These are phyloP conservation scores for Diddensiella transvaalensis DNA, from an alignment of 805 yeast genomes.

Conservation along the genomic window DNA sequence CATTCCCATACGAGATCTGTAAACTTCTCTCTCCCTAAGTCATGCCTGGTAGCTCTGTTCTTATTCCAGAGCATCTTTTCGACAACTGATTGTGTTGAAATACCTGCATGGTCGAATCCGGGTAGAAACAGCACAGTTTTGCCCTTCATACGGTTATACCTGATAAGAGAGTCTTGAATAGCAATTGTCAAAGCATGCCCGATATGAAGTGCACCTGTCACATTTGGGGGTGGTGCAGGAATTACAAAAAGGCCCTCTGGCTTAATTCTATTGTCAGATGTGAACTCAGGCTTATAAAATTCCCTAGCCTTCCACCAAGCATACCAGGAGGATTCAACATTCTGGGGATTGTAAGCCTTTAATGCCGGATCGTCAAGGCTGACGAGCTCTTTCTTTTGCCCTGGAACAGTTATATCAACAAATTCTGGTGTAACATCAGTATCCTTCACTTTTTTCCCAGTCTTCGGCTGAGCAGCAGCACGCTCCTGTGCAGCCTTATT, in stretches of 20 bases:
- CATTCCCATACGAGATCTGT: conserved; percentile 93
- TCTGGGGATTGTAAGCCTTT: conserved; percentile 88
- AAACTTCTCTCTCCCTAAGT: conserved; percentile 88
- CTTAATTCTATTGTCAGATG: conserved; percentile 66
- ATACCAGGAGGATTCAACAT: conserved; percentile 96
- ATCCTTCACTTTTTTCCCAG: conserved; percentile 63
- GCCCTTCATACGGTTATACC: conserved; percentile 97
- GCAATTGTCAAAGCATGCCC: conserved; percentile 97
- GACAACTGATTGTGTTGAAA: conserved; percentile 96
- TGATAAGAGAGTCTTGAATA: conserved; percentile 87
- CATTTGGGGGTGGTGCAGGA: conserved; percentile 99
- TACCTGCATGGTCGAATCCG: conserved; percentile 99
- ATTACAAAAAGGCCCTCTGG: conserved; percentile 84
- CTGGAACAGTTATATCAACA: conserved; percentile 76
- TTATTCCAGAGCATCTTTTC: conserved; percentile 92
- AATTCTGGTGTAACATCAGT: conserved; percentile 79
- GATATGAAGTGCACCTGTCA: conserved; percentile 97
- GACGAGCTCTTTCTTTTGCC: conserved; percentile 87
- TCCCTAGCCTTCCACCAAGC: conserved; percentile 94
- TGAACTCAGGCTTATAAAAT: conserved; percentile 81
- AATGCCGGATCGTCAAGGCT: conserved; percentile 88
- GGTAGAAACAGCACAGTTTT: conserved; percentile 90
- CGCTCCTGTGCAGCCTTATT: conserved; percentile 42
- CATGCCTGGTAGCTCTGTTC: conserved; percentile 88
- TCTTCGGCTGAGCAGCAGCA: conserved; percentile 35